phyloP scores from a whole-genome alignment of 768 basidiomycete species.

The Macrocybe gigantea region DNA sequence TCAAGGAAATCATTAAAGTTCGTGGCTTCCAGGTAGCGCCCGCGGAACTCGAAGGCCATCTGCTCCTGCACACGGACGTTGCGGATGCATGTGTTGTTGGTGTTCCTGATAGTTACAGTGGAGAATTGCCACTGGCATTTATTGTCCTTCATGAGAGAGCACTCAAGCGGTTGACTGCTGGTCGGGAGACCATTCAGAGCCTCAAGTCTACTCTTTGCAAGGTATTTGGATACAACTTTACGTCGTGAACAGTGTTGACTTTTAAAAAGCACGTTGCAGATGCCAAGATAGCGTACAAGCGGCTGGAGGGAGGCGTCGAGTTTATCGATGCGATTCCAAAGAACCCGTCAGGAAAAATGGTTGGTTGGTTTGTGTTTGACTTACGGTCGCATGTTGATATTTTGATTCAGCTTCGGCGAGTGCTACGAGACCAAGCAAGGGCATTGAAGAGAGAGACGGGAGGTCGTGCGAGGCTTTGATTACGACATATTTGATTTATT shows the following conservation, averaged over 20 bases:
- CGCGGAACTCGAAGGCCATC: slow-evolving; percentile 62
- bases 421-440: slow-evolving; percentile 47
- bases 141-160: slow-evolving; percentile 46
- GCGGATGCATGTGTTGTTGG: slow-evolving; percentile 61
- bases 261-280: slow-evolving; percentile 47
- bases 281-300: slow-evolving; percentile 55
- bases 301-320: slow-evolving; percentile 54
- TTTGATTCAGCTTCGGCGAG: slow-evolving; percentile 35
- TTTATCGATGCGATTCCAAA: slow-evolving; percentile 61
- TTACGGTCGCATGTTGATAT: neutral
- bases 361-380: slow-evolving; percentile 20
- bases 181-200: slow-evolving; percentile 25
- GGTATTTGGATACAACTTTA: slow-evolving; percentile 26
- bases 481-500: too few species aligned
- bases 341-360: slow-evolving; percentile 67
- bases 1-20: slow-evolving; percentile 68
- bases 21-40: slow-evolving; percentile 57
- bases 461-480: too few species aligned
- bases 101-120: slow-evolving; percentile 66
- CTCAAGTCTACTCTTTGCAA: slow-evolving; percentile 47
- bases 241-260: slow-evolving; percentile 1
- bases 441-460: slow-evolving; percentile 3
- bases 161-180: slow-evolving; percentile 26
- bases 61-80: slow-evolving; percentile 56
- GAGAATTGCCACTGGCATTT: slow-evolving; percentile 70